Evolutionary conservation across 164 flowering plant genomes (phyloP).

Genomic region (Warburgia ugandensis): DNA sequence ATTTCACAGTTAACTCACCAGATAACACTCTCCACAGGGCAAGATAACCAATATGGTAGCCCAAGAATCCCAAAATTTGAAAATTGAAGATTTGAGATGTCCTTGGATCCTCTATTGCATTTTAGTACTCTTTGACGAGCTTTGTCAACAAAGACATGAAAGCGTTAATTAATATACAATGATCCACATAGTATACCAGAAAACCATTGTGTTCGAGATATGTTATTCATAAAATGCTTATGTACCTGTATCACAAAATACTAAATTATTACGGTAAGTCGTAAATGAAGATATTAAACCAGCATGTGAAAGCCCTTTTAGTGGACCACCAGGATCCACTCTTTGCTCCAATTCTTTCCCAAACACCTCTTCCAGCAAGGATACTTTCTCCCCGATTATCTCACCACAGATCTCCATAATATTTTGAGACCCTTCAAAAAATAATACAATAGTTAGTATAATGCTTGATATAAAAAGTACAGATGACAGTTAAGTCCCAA

Average conservation of each 20-base stretch:
- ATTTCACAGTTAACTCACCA: slow-evolving; percentile 30
- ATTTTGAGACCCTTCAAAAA: slow-evolving; percentile 40
- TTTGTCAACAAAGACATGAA: slow-evolving; percentile 25
- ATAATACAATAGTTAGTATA: neutral
- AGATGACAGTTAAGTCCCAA: slow-evolving; percentile 14
- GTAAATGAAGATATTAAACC: slow-evolving; percentile 58
- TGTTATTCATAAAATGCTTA: slow-evolving; percentile 4
- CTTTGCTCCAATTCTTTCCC: slow-evolving; percentile 30
- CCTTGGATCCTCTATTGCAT: slow-evolving; percentile 34
- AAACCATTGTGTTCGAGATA: neutral
- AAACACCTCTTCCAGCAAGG: slow-evolving; percentile 39
- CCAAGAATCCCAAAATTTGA: slow-evolving; percentile 78
- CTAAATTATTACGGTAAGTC: slow-evolving; percentile 26
- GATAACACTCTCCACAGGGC: slow-evolving; percentile 50
- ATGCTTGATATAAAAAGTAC: neutral
- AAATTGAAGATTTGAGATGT: slow-evolving; percentile 36
- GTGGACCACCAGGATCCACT: slow-evolving; percentile 18
- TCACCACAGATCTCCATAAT: slow-evolving; percentile 57
- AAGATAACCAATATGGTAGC: slow-evolving; percentile 72
- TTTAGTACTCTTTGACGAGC: slow-evolving; percentile 60
- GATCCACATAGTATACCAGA: neutral
- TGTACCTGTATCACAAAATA: slow-evolving; percentile 72
- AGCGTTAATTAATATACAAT: neutral
- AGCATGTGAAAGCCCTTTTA: slow-evolving; percentile 28
- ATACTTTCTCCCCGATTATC: slow-evolving; percentile 45